These are phyloP conservation scores for Pseudogymnoascus sp. DNA, from an alignment of 2,329 filamentous ascomycete species.

Conservation along the genomic window DNA sequence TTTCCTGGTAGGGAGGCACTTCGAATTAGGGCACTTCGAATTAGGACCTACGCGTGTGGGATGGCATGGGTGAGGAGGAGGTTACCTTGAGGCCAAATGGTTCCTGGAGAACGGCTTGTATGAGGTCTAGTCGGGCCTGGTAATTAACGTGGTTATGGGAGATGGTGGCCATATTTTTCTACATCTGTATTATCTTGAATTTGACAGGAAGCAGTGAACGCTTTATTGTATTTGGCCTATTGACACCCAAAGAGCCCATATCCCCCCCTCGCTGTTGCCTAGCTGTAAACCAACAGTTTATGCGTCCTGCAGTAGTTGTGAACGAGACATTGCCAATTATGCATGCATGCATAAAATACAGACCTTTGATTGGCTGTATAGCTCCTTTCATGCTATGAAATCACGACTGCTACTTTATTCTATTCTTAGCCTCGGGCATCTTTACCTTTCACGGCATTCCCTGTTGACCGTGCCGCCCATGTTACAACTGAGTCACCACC, in stretches of 20 bases:
- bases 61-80: not conserved
- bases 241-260: not conserved
- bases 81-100: slow-evolving; percentile 10
- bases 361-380: not conserved
- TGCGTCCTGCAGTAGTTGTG: not conserved
- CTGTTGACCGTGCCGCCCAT: not conserved
- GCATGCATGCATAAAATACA: not conserved
- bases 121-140: slow-evolving; percentile 8
- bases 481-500: not conserved
- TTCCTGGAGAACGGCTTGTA: slow-evolving; percentile 10
- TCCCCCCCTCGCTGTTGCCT: not conserved
- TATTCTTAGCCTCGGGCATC: not conserved
- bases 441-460: not conserved
- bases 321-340: not conserved
- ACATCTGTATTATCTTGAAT: not conserved
- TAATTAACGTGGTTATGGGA: not conserved
- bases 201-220: not conserved
- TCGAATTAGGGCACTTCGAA: not conserved
- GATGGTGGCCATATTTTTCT: not conserved
- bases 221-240: not conserved
- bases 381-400: not conserved
- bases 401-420: not conserved
- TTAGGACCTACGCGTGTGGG: not conserved
- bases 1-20: not conserved
- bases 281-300: not conserved